These are phyloP conservation scores for Leucosporidium yakuticum DNA, from an alignment of 768 basidiomycete species.

Conservation along the genomic window DNA sequence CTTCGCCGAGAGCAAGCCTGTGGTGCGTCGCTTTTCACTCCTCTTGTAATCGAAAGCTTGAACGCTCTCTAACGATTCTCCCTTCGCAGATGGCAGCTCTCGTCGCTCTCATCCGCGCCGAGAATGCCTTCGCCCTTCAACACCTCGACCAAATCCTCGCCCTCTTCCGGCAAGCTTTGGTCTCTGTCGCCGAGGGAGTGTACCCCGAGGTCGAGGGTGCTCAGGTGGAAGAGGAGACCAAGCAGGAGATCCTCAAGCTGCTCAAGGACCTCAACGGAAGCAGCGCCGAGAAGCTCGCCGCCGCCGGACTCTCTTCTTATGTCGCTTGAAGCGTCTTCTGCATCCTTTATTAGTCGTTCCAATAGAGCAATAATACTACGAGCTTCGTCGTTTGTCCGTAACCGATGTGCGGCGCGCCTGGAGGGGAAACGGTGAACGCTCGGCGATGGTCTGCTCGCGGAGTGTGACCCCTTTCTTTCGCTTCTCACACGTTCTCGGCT, in stretches of 20 bases:
- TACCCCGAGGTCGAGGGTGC: slow-evolving; percentile 51
- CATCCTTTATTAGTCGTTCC: no score
- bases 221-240: slow-evolving; percentile 72
- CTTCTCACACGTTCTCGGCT: no score
- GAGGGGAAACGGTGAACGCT: no score
- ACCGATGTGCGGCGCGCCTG: no score
- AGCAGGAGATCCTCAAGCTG: slow-evolving; percentile 67
- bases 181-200: slow-evolving; percentile 49
- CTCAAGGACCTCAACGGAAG: slow-evolving; percentile 53
- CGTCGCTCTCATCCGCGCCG: slow-evolving; percentile 77
- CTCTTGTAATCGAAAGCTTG: no score
- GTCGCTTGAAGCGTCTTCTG: no score
- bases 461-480: no score
- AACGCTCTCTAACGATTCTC: slow-evolving; percentile 47
- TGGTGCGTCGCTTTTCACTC: no score
- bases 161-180: slow-evolving; percentile 75
- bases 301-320: not conserved
- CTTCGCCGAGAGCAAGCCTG: slow-evolving; percentile 54
- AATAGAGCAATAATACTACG: no score
- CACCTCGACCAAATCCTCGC: slow-evolving; percentile 71
- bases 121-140: slow-evolving; percentile 62
- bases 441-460: no score
- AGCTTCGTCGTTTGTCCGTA: no score
- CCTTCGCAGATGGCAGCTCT: slow-evolving; percentile 51
- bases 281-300: slow-evolving; percentile 24